Base-by-base conservation (phyloP, 2,329 filamentous ascomycete genomes). In the Fusarium tanahbumbuense region DNA sequence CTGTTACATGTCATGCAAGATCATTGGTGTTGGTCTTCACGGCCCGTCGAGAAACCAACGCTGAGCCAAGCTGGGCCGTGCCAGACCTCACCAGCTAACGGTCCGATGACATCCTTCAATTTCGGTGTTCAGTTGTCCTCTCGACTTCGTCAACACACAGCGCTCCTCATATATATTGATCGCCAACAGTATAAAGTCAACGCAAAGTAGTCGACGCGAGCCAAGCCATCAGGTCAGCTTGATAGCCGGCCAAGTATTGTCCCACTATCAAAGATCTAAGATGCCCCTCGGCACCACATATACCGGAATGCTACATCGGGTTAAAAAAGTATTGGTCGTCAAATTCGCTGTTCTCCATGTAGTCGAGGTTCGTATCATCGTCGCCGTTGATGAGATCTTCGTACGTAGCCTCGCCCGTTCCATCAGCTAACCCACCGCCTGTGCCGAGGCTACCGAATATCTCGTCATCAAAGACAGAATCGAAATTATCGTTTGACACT, bases 371-470 rank as follows among this genome's bases (percentile, higher is more conserved):
- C 10, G 71, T 60, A 74, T 70, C 54, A 28, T 80, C 61, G 22
- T 83, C 84, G 67, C 76, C 77, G 50, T 78, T 78, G 74, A 83
- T 87, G 62, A 87, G 76, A 63, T 87, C 83, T 63, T 87, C 83
- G 66, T 88, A 88, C 28, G 83, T 83, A 41, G 80, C 75, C 22
- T 79, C 79, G 22, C 72, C 74, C 52, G 76, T 68, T 34, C 77
- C 78, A 28, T 68, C 77, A 45, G 75, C 76, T 59, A 80, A 78
- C 57, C 78, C 76, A 57, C 71, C 80, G 8, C 77, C 79, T 22
- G 72, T 66, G 27, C 81, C 81, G n/a, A 86, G 78, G 48, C 81
- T 80, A 64, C 56, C 55, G 22, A 70, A 72, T 27, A 72, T 72
- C 22, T 86, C 87, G 23, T 86, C 84, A 28, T 86, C 83, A 44